A percentile compares a stretch with the other conserved stretches of the same genome.
Conservation (phyloP, 306 rosid genomes). For the Sindora glabra region DNA sequence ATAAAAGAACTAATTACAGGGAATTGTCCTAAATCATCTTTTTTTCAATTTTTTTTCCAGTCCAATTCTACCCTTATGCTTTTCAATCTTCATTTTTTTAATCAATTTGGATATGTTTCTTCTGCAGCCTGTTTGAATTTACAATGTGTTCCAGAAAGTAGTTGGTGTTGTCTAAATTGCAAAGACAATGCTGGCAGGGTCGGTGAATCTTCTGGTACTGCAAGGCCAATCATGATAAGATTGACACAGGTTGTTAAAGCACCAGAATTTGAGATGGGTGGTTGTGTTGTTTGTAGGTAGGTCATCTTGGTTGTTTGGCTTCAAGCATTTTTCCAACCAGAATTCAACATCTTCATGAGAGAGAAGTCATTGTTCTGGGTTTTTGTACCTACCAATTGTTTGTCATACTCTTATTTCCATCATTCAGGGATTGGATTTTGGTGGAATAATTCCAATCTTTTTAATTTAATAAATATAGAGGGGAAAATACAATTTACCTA, state of each 20-base stretch:
- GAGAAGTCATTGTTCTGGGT: no score
- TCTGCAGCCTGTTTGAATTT: constrained; percentile 86
- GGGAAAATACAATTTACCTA: no score
- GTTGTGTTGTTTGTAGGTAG: constrained; percentile 96
- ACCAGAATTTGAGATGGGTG: constrained; percentile 86
- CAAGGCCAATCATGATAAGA: constrained; percentile 75
- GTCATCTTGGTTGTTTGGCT: constrained; percentile 17
- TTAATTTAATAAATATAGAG: no score
- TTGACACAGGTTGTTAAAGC: constrained; percentile 78
- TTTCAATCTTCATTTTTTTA: background rate
- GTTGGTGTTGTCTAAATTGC: constrained; percentile 86
- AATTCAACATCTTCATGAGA: no score
- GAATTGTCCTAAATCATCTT: no score
- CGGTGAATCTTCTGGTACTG: constrained; percentile 42
- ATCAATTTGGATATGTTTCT: background rate
- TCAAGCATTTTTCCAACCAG: background rate
- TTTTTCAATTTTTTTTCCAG: no score
- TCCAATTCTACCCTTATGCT: background rate
- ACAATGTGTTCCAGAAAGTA: constrained; percentile 49
- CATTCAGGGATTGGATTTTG: background rate
- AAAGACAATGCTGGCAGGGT: constrained; percentile 55
- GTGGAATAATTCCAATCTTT: no score
- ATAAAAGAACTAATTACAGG: no score
- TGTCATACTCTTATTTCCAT: background rate
- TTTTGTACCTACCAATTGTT: no score